phyloP scores from a whole-genome alignment of 176 grass and related monocot species.

The Phyllostachys edulis region DNA sequence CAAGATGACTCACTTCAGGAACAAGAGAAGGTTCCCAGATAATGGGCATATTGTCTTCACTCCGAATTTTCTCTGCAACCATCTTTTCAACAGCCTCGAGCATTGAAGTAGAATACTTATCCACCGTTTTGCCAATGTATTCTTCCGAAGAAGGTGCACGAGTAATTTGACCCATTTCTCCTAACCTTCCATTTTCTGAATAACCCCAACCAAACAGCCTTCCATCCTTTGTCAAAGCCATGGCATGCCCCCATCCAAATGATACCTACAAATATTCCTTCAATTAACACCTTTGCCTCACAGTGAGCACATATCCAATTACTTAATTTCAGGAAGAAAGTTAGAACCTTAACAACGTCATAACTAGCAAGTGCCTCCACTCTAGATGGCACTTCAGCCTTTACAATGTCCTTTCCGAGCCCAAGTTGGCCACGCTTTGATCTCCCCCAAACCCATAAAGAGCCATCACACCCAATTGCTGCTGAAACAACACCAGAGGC shows the following conservation, averaged over 20 bases:
- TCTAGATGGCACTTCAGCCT: constrained; percentile 52
- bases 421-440: constrained; percentile 95
- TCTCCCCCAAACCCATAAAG: constrained; percentile 79
- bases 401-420: constrained; percentile 58
- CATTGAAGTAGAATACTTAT: constrained; percentile 46
- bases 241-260: constrained; percentile 89
- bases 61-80: constrained; percentile 72
- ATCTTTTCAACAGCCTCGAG: constrained; percentile 72
- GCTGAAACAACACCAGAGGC: constrained; percentile 86
- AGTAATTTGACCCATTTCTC: constrained; percentile 60
- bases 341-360: constrained; percentile 69
- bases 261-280: constrained; percentile 56
- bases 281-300: constrained; percentile 12
- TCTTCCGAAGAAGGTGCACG: constrained; percentile 25
- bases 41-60: constrained; percentile 76
- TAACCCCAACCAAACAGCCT: constrained; percentile 90
- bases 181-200: constrained; percentile 81
- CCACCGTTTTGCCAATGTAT: constrained; percentile 29
- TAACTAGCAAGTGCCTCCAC: constrained; percentile 58
- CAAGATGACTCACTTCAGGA: constrained; percentile 53
- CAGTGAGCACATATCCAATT: background rate
- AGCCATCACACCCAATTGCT: constrained; percentile 72
- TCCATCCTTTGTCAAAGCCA: constrained; percentile 73
- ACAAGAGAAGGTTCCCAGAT: constrained; percentile 84
- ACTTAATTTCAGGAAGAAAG: constrained; percentile 25